phyloP scores from a whole-genome alignment of 2,329 filamentous ascomycete genomes.

The Aspergillus pseudoviridinutans region DNA sequence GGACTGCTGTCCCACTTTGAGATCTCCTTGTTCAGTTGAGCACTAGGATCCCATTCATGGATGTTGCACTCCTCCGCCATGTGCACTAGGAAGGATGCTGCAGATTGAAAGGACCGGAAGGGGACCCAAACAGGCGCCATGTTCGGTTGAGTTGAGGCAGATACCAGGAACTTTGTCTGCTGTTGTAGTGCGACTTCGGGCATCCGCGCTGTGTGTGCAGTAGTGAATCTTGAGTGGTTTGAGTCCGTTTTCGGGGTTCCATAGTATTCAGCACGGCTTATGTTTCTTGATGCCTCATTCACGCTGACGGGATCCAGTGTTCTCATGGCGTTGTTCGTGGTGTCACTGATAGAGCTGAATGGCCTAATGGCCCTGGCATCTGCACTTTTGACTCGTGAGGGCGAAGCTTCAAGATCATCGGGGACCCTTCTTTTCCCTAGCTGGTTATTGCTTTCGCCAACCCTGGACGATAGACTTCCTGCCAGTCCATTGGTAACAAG shows the following conservation, averaged over 20 bases:
- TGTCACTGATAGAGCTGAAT: neutral
- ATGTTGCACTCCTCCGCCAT: slow-evolving; percentile 14
- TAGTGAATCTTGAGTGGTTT: neutral
- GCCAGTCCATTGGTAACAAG: neutral
- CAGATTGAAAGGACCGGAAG: slow-evolving; percentile 9
- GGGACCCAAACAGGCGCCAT: slow-evolving; percentile 17
- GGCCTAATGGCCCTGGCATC: neutral
- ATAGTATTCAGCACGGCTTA: neutral
- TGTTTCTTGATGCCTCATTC: neutral
- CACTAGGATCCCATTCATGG: slow-evolving; percentile 5
- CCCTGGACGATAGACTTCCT: neutral
- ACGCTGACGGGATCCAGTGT: neutral
- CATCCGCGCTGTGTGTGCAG: neutral
- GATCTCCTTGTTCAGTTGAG: slow-evolving; percentile 9
- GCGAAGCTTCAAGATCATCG: neutral
- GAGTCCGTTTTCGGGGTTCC: neutral
- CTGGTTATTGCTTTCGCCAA: neutral
- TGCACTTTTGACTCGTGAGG: neutral
- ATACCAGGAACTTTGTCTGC: slow-evolving; percentile 16
- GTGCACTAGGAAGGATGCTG: slow-evolving; percentile 12
- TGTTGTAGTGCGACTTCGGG: neutral
- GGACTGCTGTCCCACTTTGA: neutral
- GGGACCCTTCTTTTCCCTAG: neutral
- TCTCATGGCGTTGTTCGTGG: neutral
- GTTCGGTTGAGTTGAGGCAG: slow-evolving; percentile 4